Evolutionary conservation across 768 basidiomycete species (phyloP), one percentile per base, ranked within the genome.

Genomic region (Melanogaster broomeanus): DNA sequence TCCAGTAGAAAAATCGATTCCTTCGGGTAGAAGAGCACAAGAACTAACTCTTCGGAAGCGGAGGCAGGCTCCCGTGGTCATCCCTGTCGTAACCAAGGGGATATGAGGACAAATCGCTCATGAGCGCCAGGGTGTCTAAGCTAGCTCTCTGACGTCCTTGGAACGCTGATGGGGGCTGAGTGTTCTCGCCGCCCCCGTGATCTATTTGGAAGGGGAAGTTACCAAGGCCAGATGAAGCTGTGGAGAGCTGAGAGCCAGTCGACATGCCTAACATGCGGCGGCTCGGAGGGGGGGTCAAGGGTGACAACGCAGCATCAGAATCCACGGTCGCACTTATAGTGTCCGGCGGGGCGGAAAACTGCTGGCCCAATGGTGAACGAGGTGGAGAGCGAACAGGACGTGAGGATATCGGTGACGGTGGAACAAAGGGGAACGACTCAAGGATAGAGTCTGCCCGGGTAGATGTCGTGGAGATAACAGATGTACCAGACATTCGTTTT

Each of bases 201-300:
- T 90, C 88, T 61, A 93, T 89, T 54, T 91, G 88, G 81, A 93
- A 93, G 34, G 90, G 85, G 77, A 90, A 93, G 22, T 86, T 87
- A 16, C 86, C 87, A 35, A 93, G 74, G n/a, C 89, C 90, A 22
- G 87, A 84, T 19, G 88, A 88, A 30, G 83, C 81, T 4, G 88
- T 87, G 11, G 90, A 90, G 30, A 87, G 63, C 64, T 88, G 82
- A n/a, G 87, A 90, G 10, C 76, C 85, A 5, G 84, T 85, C 12
- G 89, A 90, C 72, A 90, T 70, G 25, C 87, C 87, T n/a, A 88
- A 72, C 18, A 75, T 73, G 43, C 74, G 80, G 52, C 89, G 74
- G 60, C 77, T 76, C 4, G 87, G 85, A 41, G 86, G 86, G 13
- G 78, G 70, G 2, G 59, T 54, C 46, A 69, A 42, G 13, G 69